Evolutionary conservation across 2,329 filamentous ascomycete species (phyloP).

Genomic region (Calonectria multiphialidica): DNA sequence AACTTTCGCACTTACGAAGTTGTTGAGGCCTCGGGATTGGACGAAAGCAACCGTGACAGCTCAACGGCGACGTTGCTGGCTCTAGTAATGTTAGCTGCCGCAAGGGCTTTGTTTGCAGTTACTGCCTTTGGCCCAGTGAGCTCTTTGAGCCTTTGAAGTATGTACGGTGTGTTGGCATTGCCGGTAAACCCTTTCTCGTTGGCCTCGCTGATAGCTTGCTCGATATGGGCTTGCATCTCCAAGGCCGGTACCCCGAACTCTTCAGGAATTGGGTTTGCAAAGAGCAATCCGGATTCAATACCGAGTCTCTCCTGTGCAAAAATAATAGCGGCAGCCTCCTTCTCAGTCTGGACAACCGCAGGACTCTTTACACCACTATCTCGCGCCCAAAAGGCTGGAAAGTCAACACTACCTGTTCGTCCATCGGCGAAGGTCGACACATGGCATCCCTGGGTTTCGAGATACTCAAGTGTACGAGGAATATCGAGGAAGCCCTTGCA

Average conservation of each 20-base stretch:
- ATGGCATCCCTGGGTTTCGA: constrained; percentile 79
- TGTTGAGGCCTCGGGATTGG: constrained; percentile 42
- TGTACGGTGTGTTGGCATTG: constrained; percentile 85
- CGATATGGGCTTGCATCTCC: constrained; percentile 78
- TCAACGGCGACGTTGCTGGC: constrained; percentile 68
- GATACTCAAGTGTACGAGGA: constrained; percentile 84
- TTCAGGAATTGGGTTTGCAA: constrained; percentile 89
- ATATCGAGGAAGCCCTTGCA: constrained; percentile 98
- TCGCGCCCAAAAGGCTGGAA: constrained; percentile 92
- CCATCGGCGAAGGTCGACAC: constrained; percentile 94
- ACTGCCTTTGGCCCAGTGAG: constrained; percentile 80
- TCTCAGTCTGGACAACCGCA: constrained; percentile 77
- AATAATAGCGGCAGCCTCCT: constrained; percentile 90
- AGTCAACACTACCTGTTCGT: constrained; percentile 78
- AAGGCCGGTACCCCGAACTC: constrained; percentile 76
- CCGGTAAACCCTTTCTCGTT: constrained; percentile 76
- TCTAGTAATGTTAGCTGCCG: constrained; percentile 65
- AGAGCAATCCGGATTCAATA: constrained; percentile 83
- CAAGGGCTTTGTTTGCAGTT: constrained; percentile 77
- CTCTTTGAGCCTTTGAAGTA: constrained; percentile 83
- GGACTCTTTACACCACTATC: constrained; percentile 89
- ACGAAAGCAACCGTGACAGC: constrained; percentile 59
- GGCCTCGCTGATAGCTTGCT: constrained; percentile 75
- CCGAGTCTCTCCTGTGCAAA: constrained; percentile 79
- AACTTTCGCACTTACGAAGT: constrained; percentile 53